Base-by-base conservation (phyloP, 306 rosid genomes). In the Trifolium subterraneum region DNA sequence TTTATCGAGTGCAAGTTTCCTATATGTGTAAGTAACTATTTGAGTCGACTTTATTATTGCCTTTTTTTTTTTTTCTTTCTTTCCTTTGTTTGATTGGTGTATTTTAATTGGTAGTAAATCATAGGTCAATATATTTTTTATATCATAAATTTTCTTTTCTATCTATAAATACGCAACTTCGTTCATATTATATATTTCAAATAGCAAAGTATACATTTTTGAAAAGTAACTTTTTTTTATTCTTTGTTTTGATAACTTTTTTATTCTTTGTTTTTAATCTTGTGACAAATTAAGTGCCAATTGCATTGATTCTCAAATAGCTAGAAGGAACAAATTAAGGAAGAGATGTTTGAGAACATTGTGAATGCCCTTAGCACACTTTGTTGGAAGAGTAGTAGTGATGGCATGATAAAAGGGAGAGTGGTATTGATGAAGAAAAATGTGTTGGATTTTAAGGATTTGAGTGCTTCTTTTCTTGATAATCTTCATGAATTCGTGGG, bases 361-460 rank as follows among this genome's bases (percentile, higher is more conserved):
- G 19, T 56, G 65, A 31, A 62, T 20, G 54, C 58, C 8, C 14
- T 80, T 36, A 9, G 29, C 1, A 25, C 69, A 4, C 22, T 19
- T 35, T 6, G 31, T 2, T 11, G 18, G 22, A 15, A 44, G 15
- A 15, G 58, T 31, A 15, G 58, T 31, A 82, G 63, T 48, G 55
- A 48, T 16, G 23, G 10, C 20, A 29, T 29, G 45, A 82, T 29
- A 29, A 29, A 27, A 80, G 98, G 96, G 15, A 79, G 29, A n/a
- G 95, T 87, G 80, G 79, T 90, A 5, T 31, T 93, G 81, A 90
- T 88, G 93, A 93, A 85, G 86, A 93, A 89, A 62, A 90, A 90
- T 58, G 90, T 86, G 58, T 19, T 93, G 80, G 98, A 93, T 64
- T 66, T 87, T 79, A 86, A 90, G 35, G 91, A 90, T 64, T 75